Evolutionary conservation across 352 stramenopile species (phyloP).

Genomic region (Phytopythium aichiense): DNA sequence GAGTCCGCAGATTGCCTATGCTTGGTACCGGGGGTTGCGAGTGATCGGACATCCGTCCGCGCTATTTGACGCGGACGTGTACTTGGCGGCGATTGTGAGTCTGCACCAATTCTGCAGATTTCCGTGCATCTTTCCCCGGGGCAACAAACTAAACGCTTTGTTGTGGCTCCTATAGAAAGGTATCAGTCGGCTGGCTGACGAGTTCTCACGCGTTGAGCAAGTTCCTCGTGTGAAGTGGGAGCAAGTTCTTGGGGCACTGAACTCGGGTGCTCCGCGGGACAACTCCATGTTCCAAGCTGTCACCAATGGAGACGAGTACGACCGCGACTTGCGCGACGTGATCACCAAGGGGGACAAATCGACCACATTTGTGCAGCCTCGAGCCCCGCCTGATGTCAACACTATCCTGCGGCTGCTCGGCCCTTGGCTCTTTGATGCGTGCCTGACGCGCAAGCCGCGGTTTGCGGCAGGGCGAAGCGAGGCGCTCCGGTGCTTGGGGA

Average conservation of each 20-base stretch:
- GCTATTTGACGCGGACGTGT: slow-evolving; percentile 82
- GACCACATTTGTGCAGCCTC: slow-evolving; percentile 25
- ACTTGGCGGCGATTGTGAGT: slow-evolving; percentile 69
- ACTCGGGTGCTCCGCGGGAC: slow-evolving; percentile 39
- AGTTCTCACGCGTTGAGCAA: slow-evolving; percentile 68
- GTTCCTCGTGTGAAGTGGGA: slow-evolving; percentile 70
- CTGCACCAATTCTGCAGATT: not conserved
- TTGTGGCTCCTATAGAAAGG: slow-evolving; percentile 43
- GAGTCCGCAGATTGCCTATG: slow-evolving; percentile 68
- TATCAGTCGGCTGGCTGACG: slow-evolving; percentile 69
- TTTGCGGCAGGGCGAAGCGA: slow-evolving; percentile 75
- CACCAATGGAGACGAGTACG: slow-evolving; percentile 28
- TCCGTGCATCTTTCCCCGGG: not conserved
- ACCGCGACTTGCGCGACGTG: slow-evolving; percentile 13
- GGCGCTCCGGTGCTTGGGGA: slow-evolving; percentile 71
- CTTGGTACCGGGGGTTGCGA: slow-evolving; percentile 79
- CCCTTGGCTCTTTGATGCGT: slow-evolving; percentile 85
- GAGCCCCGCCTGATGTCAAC: slow-evolving; percentile 81
- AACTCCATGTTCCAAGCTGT: slow-evolving; percentile 41
- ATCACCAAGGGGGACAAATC: slow-evolving; percentile 18
- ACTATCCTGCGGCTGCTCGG: slow-evolving; percentile 75
- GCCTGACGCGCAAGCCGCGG: slow-evolving; percentile 59
- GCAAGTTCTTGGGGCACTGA: slow-evolving; percentile 62
- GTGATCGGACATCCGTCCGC: slow-evolving; percentile 81
- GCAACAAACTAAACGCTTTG: not conserved